A percentile compares a stretch with the other conserved stretches of the same genome.
These are phyloP conservation scores for Hypoxylon sp. DNA, from an alignment of 2,329 filamentous ascomycete genomes.

Conservation along the genomic window DNA sequence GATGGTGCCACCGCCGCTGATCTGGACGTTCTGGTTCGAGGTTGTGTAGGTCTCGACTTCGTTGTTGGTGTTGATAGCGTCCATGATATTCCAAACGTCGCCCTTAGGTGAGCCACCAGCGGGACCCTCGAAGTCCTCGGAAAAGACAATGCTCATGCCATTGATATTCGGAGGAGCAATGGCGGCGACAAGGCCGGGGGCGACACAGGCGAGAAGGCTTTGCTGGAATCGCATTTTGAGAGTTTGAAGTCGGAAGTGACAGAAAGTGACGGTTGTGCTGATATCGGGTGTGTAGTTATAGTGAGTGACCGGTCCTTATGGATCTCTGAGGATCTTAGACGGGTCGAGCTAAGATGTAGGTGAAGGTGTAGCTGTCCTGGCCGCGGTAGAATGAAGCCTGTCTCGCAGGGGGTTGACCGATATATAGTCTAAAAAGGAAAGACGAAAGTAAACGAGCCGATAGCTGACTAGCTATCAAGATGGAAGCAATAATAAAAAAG, in stretches of 20 bases:
- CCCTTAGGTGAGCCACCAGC: constrained; percentile 45
- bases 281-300: constrained; percentile 30
- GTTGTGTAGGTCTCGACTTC: constrained; percentile 64
- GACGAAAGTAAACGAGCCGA: constrained; percentile 41
- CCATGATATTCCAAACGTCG: constrained; percentile 48
- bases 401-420: constrained; percentile 46
- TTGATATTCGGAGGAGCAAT: constrained; percentile 48
- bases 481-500: constrained; percentile 44
- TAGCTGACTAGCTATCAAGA: constrained; percentile 32
- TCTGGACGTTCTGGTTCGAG: constrained; percentile 61
- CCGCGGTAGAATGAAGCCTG: constrained; percentile 42
- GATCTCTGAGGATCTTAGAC: constrained; percentile 30
- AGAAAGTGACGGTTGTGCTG: constrained; percentile 21
- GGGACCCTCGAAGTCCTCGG: constrained; percentile 48
- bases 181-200: constrained; percentile 47
- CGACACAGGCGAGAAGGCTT: constrained; percentile 45
- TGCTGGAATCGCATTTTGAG: constrained; percentile 50
- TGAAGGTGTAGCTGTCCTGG: constrained; percentile 36
- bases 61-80: constrained; percentile 62
- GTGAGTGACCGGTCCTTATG: constrained; percentile 29
- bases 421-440: constrained; percentile 45
- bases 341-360: constrained; percentile 19
- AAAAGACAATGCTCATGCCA: constrained; percentile 48
- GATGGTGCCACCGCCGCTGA: constrained; percentile 63
- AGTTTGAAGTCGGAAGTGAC: constrained; percentile 15